These are phyloP conservation scores for Globisporangium nodosum DNA, from an alignment of 352 stramenopile species.

Conservation along the genomic window DNA sequence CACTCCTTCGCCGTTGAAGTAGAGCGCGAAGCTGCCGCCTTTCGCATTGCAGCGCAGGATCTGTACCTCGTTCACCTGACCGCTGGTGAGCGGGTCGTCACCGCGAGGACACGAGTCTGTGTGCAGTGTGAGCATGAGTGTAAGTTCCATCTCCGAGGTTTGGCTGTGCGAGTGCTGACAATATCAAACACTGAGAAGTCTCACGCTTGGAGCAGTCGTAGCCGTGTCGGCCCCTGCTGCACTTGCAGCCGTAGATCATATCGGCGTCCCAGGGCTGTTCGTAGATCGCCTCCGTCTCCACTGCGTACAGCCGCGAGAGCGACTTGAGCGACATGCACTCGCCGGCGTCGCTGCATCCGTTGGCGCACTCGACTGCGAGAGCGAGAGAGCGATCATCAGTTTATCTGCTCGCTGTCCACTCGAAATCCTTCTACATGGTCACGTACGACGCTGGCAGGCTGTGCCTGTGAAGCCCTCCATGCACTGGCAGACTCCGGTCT, in stretches of 20 bases:
- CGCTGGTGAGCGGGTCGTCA: slow-evolving; percentile 83
- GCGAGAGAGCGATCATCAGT: not conserved
- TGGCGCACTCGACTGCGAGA: slow-evolving; percentile 41
- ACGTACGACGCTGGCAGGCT: slow-evolving; percentile 63
- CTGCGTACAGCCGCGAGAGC: slow-evolving; percentile 35
- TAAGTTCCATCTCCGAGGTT: not conserved
- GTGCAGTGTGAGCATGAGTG: not conserved
- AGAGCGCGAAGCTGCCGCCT: slow-evolving; percentile 59
- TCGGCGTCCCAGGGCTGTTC: slow-evolving; percentile 54
- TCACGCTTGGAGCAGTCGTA: slow-evolving; percentile 81
- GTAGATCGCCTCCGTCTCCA: slow-evolving; percentile 49
- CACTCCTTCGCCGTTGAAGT: slow-evolving; percentile 50
- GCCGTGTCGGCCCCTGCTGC: slow-evolving; percentile 67
- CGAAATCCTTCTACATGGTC: slow-evolving; percentile 13
- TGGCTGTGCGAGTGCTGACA: not conserved
- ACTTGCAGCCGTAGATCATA: slow-evolving; percentile 88
- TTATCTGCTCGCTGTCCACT: too few relatives aligned
- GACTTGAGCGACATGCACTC: slow-evolving; percentile 66
- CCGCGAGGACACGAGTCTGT: slow-evolving; percentile 72
- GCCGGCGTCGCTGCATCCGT: slow-evolving; percentile 35
- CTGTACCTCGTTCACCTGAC: slow-evolving; percentile 84
- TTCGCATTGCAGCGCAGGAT: slow-evolving; percentile 73
- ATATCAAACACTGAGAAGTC: not conserved
- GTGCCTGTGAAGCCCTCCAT: slow-evolving; percentile 64
- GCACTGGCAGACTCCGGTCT: slow-evolving; percentile 45